A percentile compares a stretch with the other conserved stretches of the same genome.
Conservation (phyloP, 2,329 filamentous ascomycete species). For the Thielaviopsis populi region DNA sequence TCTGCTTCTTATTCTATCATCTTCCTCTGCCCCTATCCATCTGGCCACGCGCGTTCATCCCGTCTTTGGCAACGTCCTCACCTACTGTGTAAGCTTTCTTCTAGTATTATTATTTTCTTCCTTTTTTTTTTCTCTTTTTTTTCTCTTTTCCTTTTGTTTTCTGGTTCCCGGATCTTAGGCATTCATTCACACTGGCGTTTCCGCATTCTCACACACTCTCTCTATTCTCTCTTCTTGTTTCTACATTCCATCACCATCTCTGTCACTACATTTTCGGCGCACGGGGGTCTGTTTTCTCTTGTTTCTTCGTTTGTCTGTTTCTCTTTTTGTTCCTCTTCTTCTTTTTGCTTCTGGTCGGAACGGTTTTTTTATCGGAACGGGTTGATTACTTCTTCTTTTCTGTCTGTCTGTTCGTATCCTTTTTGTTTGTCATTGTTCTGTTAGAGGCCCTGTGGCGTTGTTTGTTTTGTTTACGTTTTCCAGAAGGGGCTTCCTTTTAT, state of each 20-base stretch:
- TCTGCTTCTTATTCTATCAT: not conserved
- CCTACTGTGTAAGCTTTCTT: constrained; percentile 1
- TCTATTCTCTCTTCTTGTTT: not conserved
- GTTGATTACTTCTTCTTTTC: too few species aligned
- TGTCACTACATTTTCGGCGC: not conserved
- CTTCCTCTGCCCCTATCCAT: not conserved
- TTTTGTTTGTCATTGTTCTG: not conserved
- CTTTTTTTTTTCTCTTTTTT: not conserved
- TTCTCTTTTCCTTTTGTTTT: not conserved
- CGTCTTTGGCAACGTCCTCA: not conserved
- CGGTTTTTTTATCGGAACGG: too few species aligned
- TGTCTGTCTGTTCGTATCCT: not conserved
- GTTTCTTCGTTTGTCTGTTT: not conserved
- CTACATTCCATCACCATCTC: not conserved
- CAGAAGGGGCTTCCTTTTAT: not conserved
- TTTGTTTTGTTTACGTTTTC: constrained; percentile 5
- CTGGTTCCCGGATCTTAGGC: not conserved
- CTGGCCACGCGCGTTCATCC: not conserved
- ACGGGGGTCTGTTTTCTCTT: not conserved
- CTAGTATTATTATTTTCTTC: not conserved
- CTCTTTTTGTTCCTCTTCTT: not conserved
- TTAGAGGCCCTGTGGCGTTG: not conserved
- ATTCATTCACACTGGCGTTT: constrained; percentile 1
- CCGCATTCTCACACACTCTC: not conserved
- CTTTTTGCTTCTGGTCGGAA: not conserved